A percentile compares a stretch with the other conserved stretches of the same genome.
Conservation (phyloP, 345 rosid species). For the Murraya koenigii region DNA sequence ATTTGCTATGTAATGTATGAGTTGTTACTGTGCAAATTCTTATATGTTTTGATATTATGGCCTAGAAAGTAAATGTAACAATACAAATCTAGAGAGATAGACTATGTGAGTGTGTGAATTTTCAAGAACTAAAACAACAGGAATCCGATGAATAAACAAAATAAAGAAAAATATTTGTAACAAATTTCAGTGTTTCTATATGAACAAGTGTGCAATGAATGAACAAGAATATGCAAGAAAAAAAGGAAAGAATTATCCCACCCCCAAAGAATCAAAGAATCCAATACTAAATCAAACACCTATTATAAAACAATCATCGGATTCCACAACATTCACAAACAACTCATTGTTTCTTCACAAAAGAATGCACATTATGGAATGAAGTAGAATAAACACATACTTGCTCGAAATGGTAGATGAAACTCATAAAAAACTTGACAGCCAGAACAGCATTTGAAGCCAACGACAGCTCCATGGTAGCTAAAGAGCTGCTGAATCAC, state of each 20-base stretch:
- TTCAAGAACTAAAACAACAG: slow-evolving; percentile 35
- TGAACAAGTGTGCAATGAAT: slow-evolving; percentile 21
- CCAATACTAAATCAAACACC: slow-evolving; percentile 36
- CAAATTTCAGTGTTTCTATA: slow-evolving; percentile 39
- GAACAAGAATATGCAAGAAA: slow-evolving; percentile 21
- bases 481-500: slow-evolving; percentile 10
- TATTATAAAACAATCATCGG: slow-evolving; percentile 86
- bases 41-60: slow-evolving; percentile 17
- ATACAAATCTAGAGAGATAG: slow-evolving; percentile 37
- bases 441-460: slow-evolving; percentile 47
- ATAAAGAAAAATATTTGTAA: slow-evolving; percentile 18
- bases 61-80: slow-evolving; percentile 28
- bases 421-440: slow-evolving; percentile 29
- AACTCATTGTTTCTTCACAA: slow-evolving; percentile 49
- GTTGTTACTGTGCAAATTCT: slow-evolving; percentile 20
- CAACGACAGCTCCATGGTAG: slow-evolving; percentile 42
- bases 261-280: slow-evolving; percentile 85
- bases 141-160: slow-evolving; percentile 69
- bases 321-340: slow-evolving; percentile 59
- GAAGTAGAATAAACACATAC: slow-evolving; percentile 35
- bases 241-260: slow-evolving; percentile 16
- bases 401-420: slow-evolving; percentile 37
- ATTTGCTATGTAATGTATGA: slow-evolving; percentile 25
- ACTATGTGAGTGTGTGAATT: slow-evolving; percentile 50
- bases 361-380: slow-evolving; percentile 32